phyloP scores from a whole-genome alignment of 2,329 filamentous ascomycete genomes.

The Graphium sp. region DNA sequence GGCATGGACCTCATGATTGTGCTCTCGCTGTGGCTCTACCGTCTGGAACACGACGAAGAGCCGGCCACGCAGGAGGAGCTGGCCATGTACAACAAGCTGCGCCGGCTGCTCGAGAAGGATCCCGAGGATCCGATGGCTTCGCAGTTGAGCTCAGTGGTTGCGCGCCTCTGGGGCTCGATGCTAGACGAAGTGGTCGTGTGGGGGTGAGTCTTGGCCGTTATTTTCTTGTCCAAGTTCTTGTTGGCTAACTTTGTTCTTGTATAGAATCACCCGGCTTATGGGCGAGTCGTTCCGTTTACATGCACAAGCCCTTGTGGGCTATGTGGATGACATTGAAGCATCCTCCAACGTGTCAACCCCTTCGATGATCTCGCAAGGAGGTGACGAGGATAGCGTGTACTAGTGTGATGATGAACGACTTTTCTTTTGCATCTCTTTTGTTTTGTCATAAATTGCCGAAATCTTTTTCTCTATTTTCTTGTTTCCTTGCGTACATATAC shows the following conservation, averaged over 20 bases:
- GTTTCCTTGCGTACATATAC: too few species aligned
- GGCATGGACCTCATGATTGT: constrained; percentile 97
- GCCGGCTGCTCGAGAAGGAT: constrained; percentile 81
- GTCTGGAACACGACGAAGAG: constrained; percentile 97
- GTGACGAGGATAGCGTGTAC: constrained; percentile 56
- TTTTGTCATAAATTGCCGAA: constrained; percentile 8
- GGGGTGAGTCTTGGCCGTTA: constrained; percentile 55
- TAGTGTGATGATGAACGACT: constrained; percentile 39
- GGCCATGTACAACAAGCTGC: constrained; percentile 84
- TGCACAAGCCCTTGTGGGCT: constrained; percentile 84
- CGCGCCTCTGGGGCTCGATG: constrained; percentile 92
- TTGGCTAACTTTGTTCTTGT: constrained; percentile 7
- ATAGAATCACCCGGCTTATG: constrained; percentile 83
- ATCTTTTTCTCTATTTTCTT: constrained; percentile 12
- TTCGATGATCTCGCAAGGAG: constrained; percentile 56
- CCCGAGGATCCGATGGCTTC: constrained; percentile 55
- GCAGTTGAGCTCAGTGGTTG: constrained; percentile 88
- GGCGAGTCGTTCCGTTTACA: constrained; percentile 96
- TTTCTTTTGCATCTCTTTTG: constrained; percentile 22
- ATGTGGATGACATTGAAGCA: constrained; percentile 68
- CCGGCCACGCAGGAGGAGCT: constrained; percentile 69
- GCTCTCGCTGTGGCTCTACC: constrained; percentile 93
- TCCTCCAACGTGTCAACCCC: constrained; percentile 54
- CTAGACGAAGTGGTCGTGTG: constrained; percentile 97
- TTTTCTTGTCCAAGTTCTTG: not conserved